Base-by-base conservation (phyloP, 306 rosid species). In the Clitoria ternatea region DNA sequence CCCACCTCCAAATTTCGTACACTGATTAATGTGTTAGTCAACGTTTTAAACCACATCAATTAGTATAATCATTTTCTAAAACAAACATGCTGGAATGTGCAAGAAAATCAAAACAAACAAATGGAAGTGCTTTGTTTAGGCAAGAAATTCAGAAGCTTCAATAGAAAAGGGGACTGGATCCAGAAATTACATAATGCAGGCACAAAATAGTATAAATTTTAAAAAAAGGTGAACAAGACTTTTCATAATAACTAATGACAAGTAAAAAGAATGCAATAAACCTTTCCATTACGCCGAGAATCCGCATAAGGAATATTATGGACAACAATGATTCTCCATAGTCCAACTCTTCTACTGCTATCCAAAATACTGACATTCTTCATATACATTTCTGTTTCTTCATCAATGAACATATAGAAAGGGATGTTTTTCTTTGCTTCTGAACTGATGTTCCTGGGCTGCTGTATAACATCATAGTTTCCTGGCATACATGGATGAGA, bases 221-320 rank as follows among this genome's bases (percentile, higher is more conserved):
- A 74, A 13, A 54, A 54, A 67, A 14, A 55, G 22, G 53, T 12
- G 39, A 43, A 27, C 7, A 49, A 37, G 15, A 47, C 40, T 64
- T 68, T 48, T 39, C 9, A 9, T 19, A 56, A 64, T 26, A 18
- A 62, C 6, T 33, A 36, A 45, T 5, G 30, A 63, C 23, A 53
- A 66, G 40, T 36, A 45, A 61, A 67, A 57, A 1, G 49, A 18
- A 60, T 42, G 63, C 26, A 72, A 72, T 77, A 68, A 66, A 94
- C 98, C 98, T 94, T 94, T 84, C 97, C 98, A 44, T 94, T 94
- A 56, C 98, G 98, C 72, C 98, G 84, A 50, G 95, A 66, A 83
- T 94, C 98, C 69, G 85, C 71, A 69, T 89, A 90, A 27, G 98
- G 97, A 72, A 91, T 36, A 35, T 89, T 90, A 74, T 7, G 96